Evolutionary conservation across 192 early-diverging fungal genomes (phyloP).

Genomic region (Gaertneriomyces sp.): DNA sequence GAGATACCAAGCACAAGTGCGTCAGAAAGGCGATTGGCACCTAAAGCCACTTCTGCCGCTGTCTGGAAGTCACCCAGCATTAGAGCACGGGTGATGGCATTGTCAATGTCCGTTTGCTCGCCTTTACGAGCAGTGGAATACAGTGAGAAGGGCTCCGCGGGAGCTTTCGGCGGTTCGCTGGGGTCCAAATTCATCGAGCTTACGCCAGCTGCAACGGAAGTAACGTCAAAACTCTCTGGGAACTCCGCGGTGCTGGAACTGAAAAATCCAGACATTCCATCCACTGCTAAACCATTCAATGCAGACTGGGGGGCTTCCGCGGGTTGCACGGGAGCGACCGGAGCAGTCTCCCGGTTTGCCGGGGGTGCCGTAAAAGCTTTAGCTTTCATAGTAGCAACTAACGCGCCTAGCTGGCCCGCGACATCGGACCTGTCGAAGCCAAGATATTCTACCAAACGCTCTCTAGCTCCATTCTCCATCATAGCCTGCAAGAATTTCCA

Average conservation of each 20-base stretch:
- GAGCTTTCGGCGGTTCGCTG: background rate
- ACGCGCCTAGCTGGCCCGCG: conserved; percentile 45
- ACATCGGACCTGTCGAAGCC: conserved; percentile 77
- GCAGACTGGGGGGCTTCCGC: conserved; percentile 17
- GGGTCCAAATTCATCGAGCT: conserved; percentile 26
- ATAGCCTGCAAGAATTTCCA: conserved; percentile 85
- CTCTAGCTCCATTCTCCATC: conserved; percentile 73
- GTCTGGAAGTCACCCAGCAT: conserved; percentile 91
- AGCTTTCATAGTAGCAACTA: conserved; percentile 29
- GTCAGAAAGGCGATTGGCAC: conserved; percentile 76
- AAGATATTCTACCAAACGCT: conserved; percentile 80
- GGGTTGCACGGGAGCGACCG: conserved; percentile 12
- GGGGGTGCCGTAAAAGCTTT: conserved; percentile 11
- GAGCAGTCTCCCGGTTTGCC: conserved; percentile 12
- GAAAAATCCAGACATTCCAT: background rate
- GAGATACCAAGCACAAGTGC: conserved; percentile 85
- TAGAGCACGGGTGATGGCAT: conserved; percentile 77
- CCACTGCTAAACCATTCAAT: conserved; percentile 32
- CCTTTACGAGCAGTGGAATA: conserved; percentile 34
- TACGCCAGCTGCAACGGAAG: conserved; percentile 30
- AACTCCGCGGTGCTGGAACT: conserved; percentile 39
- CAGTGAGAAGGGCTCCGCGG: conserved; percentile 38
- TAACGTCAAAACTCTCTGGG: conserved; percentile 24
- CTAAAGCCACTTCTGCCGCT: conserved; percentile 84
- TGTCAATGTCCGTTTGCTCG: conserved; percentile 69